A percentile compares a stretch with the other conserved stretches of the same genome.
Evolutionary conservation across 345 rosid genomes (phyloP).

Genomic region (Acer yangbiense): DNA sequence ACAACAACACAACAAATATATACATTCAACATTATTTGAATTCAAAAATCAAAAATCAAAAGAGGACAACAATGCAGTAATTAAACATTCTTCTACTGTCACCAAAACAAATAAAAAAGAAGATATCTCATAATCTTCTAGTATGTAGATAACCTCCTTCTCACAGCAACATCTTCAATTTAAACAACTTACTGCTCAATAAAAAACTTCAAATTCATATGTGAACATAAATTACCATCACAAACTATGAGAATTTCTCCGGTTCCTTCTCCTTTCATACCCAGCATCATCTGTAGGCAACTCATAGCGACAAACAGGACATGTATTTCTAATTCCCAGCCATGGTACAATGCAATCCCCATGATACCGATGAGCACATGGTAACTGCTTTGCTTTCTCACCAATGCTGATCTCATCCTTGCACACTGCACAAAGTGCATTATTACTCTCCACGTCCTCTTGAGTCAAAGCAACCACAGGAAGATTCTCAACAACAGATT

Average conservation of each 20-base stretch:
- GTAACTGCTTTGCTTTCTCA: conserved; percentile 71
- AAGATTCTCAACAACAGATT: conserved; percentile 60
- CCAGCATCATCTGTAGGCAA: conserved; percentile 82
- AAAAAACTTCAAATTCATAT: conserved; percentile 28
- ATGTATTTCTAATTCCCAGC: conserved; percentile 85
- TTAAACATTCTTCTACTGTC: conserved; percentile 27
- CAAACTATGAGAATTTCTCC: conserved; percentile 29
- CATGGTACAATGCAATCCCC: conserved; percentile 84
- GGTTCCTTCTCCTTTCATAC: conserved; percentile 57
- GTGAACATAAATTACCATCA: conserved; percentile 31
- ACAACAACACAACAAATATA: background rate
- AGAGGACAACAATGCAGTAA: conserved; percentile 29
- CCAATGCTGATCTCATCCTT: conserved; percentile 69
- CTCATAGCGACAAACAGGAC: conserved; percentile 90
- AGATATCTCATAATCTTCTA: conserved; percentile 21
- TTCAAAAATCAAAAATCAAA: conserved; percentile 20
- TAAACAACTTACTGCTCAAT: conserved; percentile 30
- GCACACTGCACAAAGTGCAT: conserved; percentile 74
- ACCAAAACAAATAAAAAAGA: conserved; percentile 24
- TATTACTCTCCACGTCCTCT: conserved; percentile 48
- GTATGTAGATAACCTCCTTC: conserved; percentile 19
- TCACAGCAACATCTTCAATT: conserved; percentile 32
- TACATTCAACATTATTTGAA: conserved; percentile 17
- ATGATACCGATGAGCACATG: conserved; percentile 81
- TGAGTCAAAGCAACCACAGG: conserved; percentile 47